These are phyloP conservation scores for Metschnikowia noctiluminum DNA, from an alignment of 805 yeast species.

Conservation along the genomic window DNA sequence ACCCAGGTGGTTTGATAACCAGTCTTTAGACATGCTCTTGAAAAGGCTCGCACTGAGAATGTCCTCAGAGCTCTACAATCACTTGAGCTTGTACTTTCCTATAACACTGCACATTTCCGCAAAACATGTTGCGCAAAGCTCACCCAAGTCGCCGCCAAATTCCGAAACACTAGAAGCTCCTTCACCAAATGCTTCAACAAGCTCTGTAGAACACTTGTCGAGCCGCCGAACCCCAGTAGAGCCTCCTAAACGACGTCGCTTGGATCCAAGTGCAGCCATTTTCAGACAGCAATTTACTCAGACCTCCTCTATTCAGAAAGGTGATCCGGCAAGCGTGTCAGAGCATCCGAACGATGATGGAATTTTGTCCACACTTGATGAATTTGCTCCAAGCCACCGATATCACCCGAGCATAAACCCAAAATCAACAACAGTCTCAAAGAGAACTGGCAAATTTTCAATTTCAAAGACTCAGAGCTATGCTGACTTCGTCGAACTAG, in stretches of 20 bases:
- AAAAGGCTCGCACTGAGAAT: conserved; percentile 4
- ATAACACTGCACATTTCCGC: neutral
- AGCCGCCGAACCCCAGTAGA: neutral
- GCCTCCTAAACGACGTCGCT: conserved; percentile 1
- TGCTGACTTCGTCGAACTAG: neutral
- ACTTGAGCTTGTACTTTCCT: conserved; percentile 5
- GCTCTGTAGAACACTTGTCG: neutral
- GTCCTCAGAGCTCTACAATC: conserved; percentile 1
- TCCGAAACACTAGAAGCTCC: neutral
- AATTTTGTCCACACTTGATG: neutral
- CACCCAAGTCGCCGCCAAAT: neutral
- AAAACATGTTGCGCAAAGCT: neutral
- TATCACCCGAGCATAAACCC: neutral
- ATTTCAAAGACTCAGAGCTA: neutral
- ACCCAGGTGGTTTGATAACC: neutral
- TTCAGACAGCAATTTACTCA: conserved; percentile 6
- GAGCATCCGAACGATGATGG: neutral
- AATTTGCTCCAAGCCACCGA: neutral
- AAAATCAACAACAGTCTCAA: neutral
- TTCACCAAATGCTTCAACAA: neutral
- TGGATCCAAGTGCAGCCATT: conserved; percentile 3
- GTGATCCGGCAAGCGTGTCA: neutral
- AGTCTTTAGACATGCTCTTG: conserved; percentile 1
- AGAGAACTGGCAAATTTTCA: neutral
- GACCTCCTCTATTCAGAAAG: neutral